Base-by-base conservation (phyloP, 2,329 filamentous ascomycete genomes). In the Chaetothyriales sp. region DNA sequence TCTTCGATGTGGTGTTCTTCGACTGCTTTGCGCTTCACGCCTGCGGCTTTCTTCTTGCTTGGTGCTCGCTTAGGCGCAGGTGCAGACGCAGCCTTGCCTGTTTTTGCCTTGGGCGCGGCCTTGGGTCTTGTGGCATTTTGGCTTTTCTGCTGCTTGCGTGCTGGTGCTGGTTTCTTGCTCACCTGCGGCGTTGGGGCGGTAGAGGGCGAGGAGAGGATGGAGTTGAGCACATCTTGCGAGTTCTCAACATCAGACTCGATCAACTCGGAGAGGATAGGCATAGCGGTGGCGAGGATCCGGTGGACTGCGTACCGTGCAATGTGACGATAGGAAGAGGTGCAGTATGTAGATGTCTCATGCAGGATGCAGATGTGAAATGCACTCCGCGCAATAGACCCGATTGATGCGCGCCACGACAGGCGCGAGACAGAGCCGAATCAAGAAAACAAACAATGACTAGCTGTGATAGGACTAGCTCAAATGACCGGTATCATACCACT, bases 161-260 rank as follows among this genome's bases (percentile, higher is more conserved):
- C 32, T 2, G 32, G 32, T 15, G 32, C 32, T 39, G 32, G 5
- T 39, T 39, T 39, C 32, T 39, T 15, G 12, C 8, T 39, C 2
- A 39, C 32, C 10, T 39, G 10, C 32, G 32, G 32, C 32, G 32
- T 39, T 39, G 57, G 55, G 25, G 57, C 55, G 32, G 51, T 32
- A 1, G 53, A 53, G 15, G 52, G 55, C 18, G 54, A 56, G 9
- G 59, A 60, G 25, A 60, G 55, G 32, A 59, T 57, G 22, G 62
- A 63, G 39, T 60, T 60, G 50, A 61, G 59, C n/a, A 64, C 54
- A 54, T 64, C 60, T 52, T 63, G 61, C 6, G 65, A 56, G 49
- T 70, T 67, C 36, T 72, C 68, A 54, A 65, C 65, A 42, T 76
- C 73, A 12, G 71, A 73, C 46, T 70, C 71, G 8, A 73, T 59